Evolutionary conservation across 2,329 filamentous ascomycete species (phyloP), one percentile per base, ranked within the genome.

Genomic region (Beauveria sp.): DNA sequence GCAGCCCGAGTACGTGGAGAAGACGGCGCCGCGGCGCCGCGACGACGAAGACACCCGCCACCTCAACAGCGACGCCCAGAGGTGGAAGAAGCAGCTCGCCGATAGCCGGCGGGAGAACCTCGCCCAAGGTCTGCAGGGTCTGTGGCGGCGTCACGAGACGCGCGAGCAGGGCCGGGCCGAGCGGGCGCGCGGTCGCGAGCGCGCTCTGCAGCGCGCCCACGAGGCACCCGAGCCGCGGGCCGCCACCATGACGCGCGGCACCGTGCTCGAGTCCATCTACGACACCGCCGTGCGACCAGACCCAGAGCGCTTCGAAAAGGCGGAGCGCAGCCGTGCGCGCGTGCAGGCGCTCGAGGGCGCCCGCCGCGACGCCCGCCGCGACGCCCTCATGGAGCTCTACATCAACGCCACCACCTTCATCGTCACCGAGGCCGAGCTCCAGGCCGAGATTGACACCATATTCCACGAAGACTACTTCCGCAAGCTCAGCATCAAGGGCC

Each of bases 401-500:
- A 89, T 95, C 77, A 89, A 92, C 67, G 92, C 95, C 5, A 84
- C 89, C 28, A 79, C 85, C 45, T 99, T 98, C 76, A 97, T 99
- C 71, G 87, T 91, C 20, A 87, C 83, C 26, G 92, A 96, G 72
- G 77, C 81, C 56, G 88, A 96, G 72, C 82, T 99, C 40, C 83
- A 89, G 67, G 79, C 79, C 18, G 83, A 86, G 66, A 87, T 97
- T 61, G 88, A 96, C 24, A 77, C 81, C 65, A 80, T 88, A n/a
- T 99, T 97, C 75, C 82, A 85, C 18, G 84, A 86, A 28, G 80
- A 84, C 64, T 78, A 78, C 73, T 84, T 81, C 71, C 72, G 69
- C 61, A 72, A 73, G 64, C 68, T 75, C 72, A 70, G 69, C 57
- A 65, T 70, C 52, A 65, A 66, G 10, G 58, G 66, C 24, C 66